Percentiles rank a stretch among this genome's conserved stretches.
Evolutionary conservation across 169 alveolate genomes (phyloP).

Genomic region (Eimeria praecox): DNA sequence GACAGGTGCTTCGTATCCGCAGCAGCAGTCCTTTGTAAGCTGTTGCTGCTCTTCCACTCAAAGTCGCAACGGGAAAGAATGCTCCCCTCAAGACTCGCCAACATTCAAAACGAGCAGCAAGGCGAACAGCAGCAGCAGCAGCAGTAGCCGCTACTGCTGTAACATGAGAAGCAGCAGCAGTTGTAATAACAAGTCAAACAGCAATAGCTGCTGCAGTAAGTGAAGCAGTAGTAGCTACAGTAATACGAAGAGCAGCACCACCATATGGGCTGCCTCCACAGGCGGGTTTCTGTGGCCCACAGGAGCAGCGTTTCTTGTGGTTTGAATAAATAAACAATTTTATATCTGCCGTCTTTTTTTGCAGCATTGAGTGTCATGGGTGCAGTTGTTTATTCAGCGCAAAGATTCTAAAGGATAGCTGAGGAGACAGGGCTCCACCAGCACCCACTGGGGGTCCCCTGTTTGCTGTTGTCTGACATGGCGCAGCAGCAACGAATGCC

Average conservation of each 20-base stretch:
- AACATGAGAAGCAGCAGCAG: background rate
- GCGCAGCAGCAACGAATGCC: slow-evolving; percentile 33
- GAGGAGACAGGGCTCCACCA: slow-evolving; percentile 27
- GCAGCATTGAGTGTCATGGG: background rate
- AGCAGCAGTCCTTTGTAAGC: too few relatives aligned
- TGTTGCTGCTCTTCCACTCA: too few relatives aligned
- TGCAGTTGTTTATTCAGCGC: background rate
- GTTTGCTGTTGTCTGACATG: slow-evolving; percentile 22
- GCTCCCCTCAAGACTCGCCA: background rate
- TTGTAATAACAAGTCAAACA: too few relatives aligned
- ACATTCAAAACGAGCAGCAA: too few relatives aligned
- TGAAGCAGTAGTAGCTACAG: background rate
- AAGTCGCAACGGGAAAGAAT: background rate
- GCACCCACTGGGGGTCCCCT: background rate
- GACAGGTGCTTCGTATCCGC: background rate
- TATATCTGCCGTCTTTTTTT: background rate
- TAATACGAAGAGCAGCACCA: background rate
- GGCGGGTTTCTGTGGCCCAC: background rate
- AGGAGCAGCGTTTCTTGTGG: background rate
- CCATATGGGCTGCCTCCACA: background rate
- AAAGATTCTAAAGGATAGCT: background rate
- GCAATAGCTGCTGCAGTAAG: too few relatives aligned
- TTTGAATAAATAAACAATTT: too few relatives aligned
- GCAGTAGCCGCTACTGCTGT: background rate
- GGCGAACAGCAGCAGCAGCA: background rate